A percentile compares a stretch with the other conserved stretches of the same genome.
Evolutionary conservation across 768 basidiomycete genomes (phyloP).

Genomic region (Suillus cothurnatus): DNA sequence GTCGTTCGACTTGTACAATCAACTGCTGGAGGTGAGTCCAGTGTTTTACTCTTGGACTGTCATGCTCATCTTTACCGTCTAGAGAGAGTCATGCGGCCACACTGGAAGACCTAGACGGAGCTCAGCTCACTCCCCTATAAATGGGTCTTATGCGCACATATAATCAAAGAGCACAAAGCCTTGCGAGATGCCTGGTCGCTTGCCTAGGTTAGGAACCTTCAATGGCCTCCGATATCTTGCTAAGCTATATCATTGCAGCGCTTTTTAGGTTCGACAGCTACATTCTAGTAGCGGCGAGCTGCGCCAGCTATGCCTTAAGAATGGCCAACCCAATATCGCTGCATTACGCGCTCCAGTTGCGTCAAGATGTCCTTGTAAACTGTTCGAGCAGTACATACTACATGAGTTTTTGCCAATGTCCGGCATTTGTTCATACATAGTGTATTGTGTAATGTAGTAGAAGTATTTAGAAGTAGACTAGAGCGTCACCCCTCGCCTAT

Average conservation of each 20-base stretch:
- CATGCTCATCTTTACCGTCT: background rate
- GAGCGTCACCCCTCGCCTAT: background rate
- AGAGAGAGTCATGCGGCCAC: constrained; percentile 1
- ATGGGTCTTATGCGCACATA: background rate
- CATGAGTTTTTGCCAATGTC: background rate
- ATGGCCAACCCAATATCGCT: background rate
- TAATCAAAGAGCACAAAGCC: background rate
- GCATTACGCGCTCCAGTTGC: background rate
- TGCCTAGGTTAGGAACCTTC: background rate
- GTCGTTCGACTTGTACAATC: constrained; percentile 2
- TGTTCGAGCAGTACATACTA: background rate
- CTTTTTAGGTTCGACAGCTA: background rate
- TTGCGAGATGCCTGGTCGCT: background rate
- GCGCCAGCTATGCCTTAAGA: background rate
- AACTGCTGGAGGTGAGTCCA: background rate
- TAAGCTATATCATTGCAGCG: background rate
- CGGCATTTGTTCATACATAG: constrained; percentile 6
- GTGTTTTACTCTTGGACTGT: background rate
- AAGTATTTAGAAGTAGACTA: constrained; percentile 3
- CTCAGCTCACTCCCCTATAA: background rate
- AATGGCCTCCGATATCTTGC: background rate
- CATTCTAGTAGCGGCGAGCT: background rate
- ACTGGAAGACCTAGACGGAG: background rate
- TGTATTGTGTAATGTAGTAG: constrained; percentile 4
- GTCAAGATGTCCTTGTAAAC: constrained; percentile 7